Evolutionary conservation across 805 yeast species (phyloP).

Genomic region (Candida awuae): DNA sequence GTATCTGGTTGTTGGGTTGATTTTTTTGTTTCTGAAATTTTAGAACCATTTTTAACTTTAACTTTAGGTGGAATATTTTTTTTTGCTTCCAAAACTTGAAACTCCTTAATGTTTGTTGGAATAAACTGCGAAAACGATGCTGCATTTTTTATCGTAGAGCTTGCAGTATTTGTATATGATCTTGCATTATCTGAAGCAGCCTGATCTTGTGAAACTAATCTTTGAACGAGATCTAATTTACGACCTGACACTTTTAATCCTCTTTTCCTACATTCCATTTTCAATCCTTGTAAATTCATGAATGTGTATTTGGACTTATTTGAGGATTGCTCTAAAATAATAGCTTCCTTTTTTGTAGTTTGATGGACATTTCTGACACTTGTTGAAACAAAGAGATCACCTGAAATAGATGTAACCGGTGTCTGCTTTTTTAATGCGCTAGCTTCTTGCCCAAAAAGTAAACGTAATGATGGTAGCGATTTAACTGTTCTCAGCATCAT

Average conservation of each 20-base stretch:
- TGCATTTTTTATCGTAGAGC: too few species aligned
- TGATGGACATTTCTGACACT: constrained; percentile 27
- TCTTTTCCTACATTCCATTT: constrained; percentile 49
- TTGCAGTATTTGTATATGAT: constrained; percentile 3
- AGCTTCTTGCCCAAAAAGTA: constrained; percentile 22
- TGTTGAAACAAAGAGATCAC: constrained; percentile 14
- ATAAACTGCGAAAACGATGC: too few species aligned
- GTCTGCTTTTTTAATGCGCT: constrained; percentile 9
- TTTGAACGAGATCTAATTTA: constrained; percentile 46
- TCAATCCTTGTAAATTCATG: constrained; percentile 48
- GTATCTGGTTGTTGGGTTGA: too few species aligned
- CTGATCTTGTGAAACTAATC: constrained; percentile 19
- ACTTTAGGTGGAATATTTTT: too few species aligned
- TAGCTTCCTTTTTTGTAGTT: constrained; percentile 27
- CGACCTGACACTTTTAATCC: constrained; percentile 57
- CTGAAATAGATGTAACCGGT: constrained; percentile 1
- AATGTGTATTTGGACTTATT: constrained; percentile 24
- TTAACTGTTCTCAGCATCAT: constrained; percentile 28
- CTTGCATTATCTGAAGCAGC: constrained; percentile 8
- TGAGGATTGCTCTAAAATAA: constrained; percentile 20
- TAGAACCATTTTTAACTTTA: too few species aligned
- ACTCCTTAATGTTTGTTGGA: too few species aligned
- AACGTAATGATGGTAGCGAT: constrained; percentile 28
- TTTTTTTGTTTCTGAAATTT: too few species aligned
- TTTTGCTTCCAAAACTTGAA: too few species aligned